Percentiles rank a stretch among this genome's conserved stretches.
Conservation (phyloP, 2,329 filamentous ascomycete species). For the Phialophora chinensis region DNA sequence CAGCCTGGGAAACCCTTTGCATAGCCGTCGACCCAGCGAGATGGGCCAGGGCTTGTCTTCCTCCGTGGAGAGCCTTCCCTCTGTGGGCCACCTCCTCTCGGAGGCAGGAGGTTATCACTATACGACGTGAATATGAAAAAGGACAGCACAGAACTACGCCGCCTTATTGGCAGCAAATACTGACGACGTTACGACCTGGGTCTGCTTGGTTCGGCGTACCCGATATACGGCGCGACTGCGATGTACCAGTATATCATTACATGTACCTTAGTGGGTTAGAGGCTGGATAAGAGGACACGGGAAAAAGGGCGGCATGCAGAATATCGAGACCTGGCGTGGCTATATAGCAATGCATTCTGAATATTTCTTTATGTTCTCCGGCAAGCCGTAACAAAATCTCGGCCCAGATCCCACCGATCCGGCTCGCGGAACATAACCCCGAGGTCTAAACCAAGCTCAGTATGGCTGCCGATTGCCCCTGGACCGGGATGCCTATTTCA, state of each 20-base stretch:
- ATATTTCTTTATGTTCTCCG: too few relatives aligned
- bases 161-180: not conserved
- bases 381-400: too few relatives aligned
- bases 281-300: not conserved
- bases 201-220: conserved; percentile 10
- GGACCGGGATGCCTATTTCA: conserved; percentile 15
- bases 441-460: conserved; percentile 15
- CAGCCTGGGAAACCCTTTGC: conserved; percentile 25
- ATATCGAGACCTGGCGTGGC: not conserved
- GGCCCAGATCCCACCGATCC: not conserved
- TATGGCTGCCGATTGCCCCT: conserved; percentile 10
- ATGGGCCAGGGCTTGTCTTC: conserved; percentile 11
- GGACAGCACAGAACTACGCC: not conserved
- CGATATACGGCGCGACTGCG: conserved; percentile 4
- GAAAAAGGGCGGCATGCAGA: conserved; percentile 4
- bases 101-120: conserved; percentile 27
- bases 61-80: conserved; percentile 28
- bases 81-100: conserved; percentile 26
- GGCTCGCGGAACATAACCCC: conserved; percentile 7
- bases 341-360: conserved; percentile 13
- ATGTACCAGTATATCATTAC: conserved; percentile 15
- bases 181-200: conserved; percentile 19
- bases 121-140: conserved; percentile 13
- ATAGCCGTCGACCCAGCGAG: conserved; percentile 35
- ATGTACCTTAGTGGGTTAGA: conserved; percentile 11